These are phyloP conservation scores for Nannochloris sp. DNA, from an alignment of 139 green algal species.

Conservation along the genomic window DNA sequence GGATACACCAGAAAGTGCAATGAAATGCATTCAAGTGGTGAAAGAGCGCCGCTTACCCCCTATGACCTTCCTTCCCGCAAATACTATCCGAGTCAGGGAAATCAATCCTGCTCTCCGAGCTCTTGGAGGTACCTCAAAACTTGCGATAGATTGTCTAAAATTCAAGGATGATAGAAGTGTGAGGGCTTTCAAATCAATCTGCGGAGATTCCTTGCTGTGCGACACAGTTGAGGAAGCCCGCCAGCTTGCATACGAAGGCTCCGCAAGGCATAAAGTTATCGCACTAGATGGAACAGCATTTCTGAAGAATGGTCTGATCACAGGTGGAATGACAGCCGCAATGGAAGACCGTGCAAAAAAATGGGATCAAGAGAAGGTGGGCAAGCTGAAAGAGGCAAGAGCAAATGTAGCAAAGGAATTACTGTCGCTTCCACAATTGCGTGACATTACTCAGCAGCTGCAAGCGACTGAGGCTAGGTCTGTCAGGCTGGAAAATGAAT, in stretches of 20 bases:
- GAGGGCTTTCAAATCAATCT: constrained; percentile 35
- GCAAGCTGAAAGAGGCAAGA: constrained; percentile 38
- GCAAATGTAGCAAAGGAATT: constrained; percentile 7
- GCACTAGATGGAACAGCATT: constrained; percentile 82
- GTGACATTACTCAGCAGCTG: constrained; percentile 17
- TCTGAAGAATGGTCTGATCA: constrained; percentile 71
- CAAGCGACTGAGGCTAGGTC: constrained; percentile 23
- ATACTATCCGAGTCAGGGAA: constrained; percentile 30
- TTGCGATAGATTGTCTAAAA: constrained; percentile 78
- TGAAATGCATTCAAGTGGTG: constrained; percentile 62
- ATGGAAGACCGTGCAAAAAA: constrained; percentile 41
- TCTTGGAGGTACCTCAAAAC: constrained; percentile 58
- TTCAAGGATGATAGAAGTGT: constrained; percentile 56
- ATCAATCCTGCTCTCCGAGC: constrained; percentile 71
- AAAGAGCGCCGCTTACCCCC: constrained; percentile 49
- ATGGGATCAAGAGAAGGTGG: constrained; percentile 55
- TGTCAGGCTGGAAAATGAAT: constrained; percentile 32
- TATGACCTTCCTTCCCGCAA: constrained; percentile 80
- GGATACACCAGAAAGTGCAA: constrained; percentile 59
- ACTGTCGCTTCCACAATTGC: constrained; percentile 24
- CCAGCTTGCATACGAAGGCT: constrained; percentile 48
- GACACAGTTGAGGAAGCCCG: constrained; percentile 74
- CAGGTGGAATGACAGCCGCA: constrained; percentile 41
- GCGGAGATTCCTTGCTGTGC: constrained; percentile 83
- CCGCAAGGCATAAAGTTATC: constrained; percentile 63